phyloP scores from a whole-genome alignment of 768 basidiomycete species.

The Rhodotorula toruloides region DNA sequence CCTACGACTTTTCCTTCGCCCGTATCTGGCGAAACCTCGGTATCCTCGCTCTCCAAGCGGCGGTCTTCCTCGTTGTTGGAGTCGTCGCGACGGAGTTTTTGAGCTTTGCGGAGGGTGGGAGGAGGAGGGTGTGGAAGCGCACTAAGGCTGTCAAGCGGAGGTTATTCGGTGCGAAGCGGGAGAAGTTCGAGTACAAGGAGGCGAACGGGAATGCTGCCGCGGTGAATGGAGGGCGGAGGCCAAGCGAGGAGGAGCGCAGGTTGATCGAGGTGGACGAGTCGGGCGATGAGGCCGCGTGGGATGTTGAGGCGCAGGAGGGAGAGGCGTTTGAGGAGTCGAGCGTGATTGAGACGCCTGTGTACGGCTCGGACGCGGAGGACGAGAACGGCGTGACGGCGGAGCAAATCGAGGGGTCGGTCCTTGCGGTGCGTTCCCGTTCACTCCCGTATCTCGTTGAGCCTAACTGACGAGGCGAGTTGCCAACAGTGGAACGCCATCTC shows the following conservation, averaged over 20 bases:
- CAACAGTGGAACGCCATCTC: slow-evolving; percentile 30
- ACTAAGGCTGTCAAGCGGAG: slow-evolving; percentile 13
- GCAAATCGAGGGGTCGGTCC: slow-evolving; percentile 15
- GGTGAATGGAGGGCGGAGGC: not conserved
- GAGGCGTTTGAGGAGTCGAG: slow-evolving; percentile 30
- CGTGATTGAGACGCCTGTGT: not conserved
- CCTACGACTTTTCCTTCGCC: slow-evolving; percentile 49
- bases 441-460: not conserved
- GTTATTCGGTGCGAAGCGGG: slow-evolving; percentile 17
- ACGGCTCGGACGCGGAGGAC: not conserved
- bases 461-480: not conserved
- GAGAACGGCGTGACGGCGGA: not conserved
- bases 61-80: slow-evolving; percentile 32
- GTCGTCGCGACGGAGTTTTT: slow-evolving; percentile 33
- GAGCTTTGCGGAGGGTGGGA: slow-evolving; percentile 19
- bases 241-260: not conserved
- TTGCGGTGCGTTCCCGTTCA: slow-evolving; percentile 14
- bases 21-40: slow-evolving; percentile 52
- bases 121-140: slow-evolving; percentile 24
- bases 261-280: not conserved
- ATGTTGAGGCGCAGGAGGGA: slow-evolving; percentile 31
- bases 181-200: not conserved
- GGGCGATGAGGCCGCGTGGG: slow-evolving; percentile 30
- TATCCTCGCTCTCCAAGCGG: slow-evolving; percentile 44
- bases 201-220: not conserved